Base-by-base conservation (phyloP, 768 basidiomycete species). In the Tephrocybe sp. region DNA sequence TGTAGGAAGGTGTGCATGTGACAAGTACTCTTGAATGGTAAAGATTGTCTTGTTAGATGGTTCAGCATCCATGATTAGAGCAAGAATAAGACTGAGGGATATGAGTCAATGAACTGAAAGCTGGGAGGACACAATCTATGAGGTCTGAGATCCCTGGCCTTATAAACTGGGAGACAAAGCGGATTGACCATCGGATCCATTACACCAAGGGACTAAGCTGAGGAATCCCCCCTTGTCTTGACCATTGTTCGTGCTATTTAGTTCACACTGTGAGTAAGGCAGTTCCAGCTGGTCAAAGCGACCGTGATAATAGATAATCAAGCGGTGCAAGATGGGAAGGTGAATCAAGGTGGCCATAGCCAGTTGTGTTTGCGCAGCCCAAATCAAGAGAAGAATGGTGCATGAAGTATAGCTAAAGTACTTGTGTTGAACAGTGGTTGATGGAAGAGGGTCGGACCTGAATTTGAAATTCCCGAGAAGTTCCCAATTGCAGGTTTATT, bases 21-120 rank as follows among this genome's bases (percentile, higher is more conserved):
- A 38, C 21, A 60, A 53, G 37, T 60, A 60, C 3, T 46, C 48
- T n/a, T 48, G 47, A 33, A 60, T 48, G 10, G 56, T 49, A 32
- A 55, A 45, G 28, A 28, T 15, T 5, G 24, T 53, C 33, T 53
- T 32, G 28, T 30, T 43, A 9, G 12, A 14, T 26, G 42, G n/a
- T 28, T 39, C 38, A 9, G 18, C 3, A 9, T 11, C 7, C 38
- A 39, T 39, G n/a, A n/a, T n/a, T n/a, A n/a, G n/a, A n/a, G n/a
- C n/a, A n/a, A n/a, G n/a, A n/a, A n/a, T n/a, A n/a, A n/a, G n/a
- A n/a, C n/a, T 18, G 7, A 17, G 12, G 3, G 3, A 3, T 39
- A 7, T 7, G 38, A 21, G n/a, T n/a, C n/a, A n/a, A 39, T 20
- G 38, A 39, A 6, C 18, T 7, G 38, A 20, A 21, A 39, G 38